Base-by-base conservation (phyloP, 1,284 basidiomycete species). In the Sanghuangporus weigelae region DNA sequence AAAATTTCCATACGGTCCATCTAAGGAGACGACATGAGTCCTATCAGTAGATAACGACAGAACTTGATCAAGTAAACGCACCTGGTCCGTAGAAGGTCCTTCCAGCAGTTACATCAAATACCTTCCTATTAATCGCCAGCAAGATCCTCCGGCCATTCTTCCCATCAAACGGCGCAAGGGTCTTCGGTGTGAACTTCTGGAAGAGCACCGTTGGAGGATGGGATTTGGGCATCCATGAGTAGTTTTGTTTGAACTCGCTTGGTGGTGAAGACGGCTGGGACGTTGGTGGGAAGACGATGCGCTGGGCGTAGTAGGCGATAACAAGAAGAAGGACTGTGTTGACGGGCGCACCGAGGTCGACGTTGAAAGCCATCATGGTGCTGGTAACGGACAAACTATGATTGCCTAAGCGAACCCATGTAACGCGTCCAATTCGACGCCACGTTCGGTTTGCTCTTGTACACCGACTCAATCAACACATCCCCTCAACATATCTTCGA, bases 1-100 rank as follows among this genome's bases (percentile, higher is more conserved):
- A 80, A 98, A 97, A 76, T 97, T 97, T 38, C 95, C 95, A 72
- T 98, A 98, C 83, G 95, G 94, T 0, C 95, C 95, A 70, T 89
- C 94, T 93, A 66, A 38, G 39, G 67, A 39, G 36, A 12, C 7
- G 46, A 11, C 6, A 40, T 46, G 35, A 50, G n/a, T 55, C 39
- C 31, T 11, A 38, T 12, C 11, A 14, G 7, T 16, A 44, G 36
- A 51, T n/a, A 38, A 39, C 57, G 51, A 58, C n/a, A n/a, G 38
- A 36, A 42, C 7, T 4, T 31, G 26, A 31, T 36, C 14, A 35
- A 50, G 23, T 16, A 50, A 64, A 78, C 86, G 72, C 68, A 95
- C 94, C 87, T 19, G 95, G 95, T 0, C 95, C 95, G 73, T 98
- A 97, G 76, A 98, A 98, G 72, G 85, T 91, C 69, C 86, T 82